phyloP scores from a whole-genome alignment of 2,329 filamentous ascomycete genomes.

The Alternaria postmessia region DNA sequence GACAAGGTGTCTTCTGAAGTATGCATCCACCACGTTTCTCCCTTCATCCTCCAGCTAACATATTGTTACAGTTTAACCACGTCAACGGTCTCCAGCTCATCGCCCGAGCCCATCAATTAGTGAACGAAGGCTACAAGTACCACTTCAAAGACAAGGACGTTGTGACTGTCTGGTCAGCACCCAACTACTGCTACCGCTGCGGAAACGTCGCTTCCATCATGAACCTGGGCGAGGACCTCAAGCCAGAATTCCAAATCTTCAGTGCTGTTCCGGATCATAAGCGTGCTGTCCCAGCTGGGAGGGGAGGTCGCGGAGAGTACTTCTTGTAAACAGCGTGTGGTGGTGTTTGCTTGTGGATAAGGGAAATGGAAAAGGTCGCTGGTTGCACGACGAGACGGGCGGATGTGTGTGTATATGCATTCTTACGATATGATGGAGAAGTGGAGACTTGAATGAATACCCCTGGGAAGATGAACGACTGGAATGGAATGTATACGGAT shows the following conservation, averaged over 20 bases:
- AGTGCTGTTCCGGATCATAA: conserved; percentile 86
- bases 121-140: conserved; percentile 85
- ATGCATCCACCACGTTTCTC: conserved; percentile 16
- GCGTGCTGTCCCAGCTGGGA: conserved; percentile 76
- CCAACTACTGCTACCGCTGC: conserved; percentile 70
- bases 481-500: background rate
- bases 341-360: too few species aligned
- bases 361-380: background rate
- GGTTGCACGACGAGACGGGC: background rate
- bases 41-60: background rate
- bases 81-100: conserved; percentile 77
- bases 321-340: conserved; percentile 52
- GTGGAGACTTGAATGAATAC: conserved; percentile 23
- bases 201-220: conserved; percentile 82
- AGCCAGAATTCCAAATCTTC: conserved; percentile 93
- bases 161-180: conserved; percentile 90
- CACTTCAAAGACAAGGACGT: conserved; percentile 97
- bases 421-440: conserved; percentile 17
- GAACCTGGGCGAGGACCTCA: conserved; percentile 89
- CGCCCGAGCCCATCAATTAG: conserved; percentile 76
- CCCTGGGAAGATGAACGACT: conserved; percentile 15
- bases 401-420: conserved; percentile 16
- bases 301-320: conserved; percentile 60
- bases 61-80: conserved; percentile 68
- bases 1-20: conserved; percentile 76